Base-by-base conservation (phyloP, 2,329 filamentous ascomycete species). In the Xylaria digitata region DNA sequence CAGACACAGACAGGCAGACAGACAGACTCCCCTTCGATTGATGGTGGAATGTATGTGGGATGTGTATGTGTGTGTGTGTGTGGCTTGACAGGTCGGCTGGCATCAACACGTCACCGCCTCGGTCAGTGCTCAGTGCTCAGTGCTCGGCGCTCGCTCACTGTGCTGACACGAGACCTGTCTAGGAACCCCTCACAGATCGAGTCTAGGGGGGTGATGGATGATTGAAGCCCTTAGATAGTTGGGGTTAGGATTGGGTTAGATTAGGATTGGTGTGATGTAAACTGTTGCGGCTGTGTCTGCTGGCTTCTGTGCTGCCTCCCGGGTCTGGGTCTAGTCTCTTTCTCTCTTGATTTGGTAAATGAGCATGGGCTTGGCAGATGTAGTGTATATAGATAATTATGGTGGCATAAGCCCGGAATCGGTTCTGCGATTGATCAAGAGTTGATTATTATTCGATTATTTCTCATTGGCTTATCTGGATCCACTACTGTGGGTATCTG, bases 361-460 rank as follows among this genome's bases (percentile, higher is more conserved):
- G 55, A 67, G 34, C 61, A 55, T 45, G 61, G 52, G 48, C 61
- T 63, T 63, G 65, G 56, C 65, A 57, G 49, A 56, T 66, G 63
- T 61, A 37, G 37, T 13, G 21, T 50, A 61, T 52, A 46, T 56
- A 58, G 52, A 56, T 56, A 52, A 37, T 59, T 45, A 50, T 61
- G 50, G 42, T 46, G 54, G 62, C 59, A 56, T 64, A 60, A 59
- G 60, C 53, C 56, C 67, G 60, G 56, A 49, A 46, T 49, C 56
- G 64, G 57, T 37, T 50, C 54, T 46, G 56, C 65, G 50, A 63
- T 61, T 64, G 54, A 63, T 48, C 58, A 26, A 7, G 21, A 50
- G 37, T 26, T 55, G 66, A 70, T 70, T 70, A 70, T 70, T 56
- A 70, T 70, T 69, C 26, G 53, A 30, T 13, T 17, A 6, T 15